Base-by-base conservation (phyloP, 1,139 yeast genomes). In the Entelexis paramagnoliae region DNA sequence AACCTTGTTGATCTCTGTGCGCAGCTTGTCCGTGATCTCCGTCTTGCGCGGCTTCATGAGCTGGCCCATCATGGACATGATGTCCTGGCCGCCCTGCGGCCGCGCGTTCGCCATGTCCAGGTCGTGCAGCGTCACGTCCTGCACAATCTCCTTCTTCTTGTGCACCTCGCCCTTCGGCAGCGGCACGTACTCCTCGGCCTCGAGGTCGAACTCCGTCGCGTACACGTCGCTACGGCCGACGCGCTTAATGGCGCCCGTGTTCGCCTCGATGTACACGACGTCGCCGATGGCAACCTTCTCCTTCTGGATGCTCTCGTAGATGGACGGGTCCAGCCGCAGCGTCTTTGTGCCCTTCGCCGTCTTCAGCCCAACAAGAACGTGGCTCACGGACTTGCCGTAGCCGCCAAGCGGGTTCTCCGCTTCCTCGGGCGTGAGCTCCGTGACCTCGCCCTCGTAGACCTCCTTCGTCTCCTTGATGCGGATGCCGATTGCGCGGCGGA, bases 41-140 rank as follows among this genome's bases (percentile, higher is more conserved):
- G 99, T 91, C 72, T 91, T 91, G 62, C 85, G 83, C 52, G 97
- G 97, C 71, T 89, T 91, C 73, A 91, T 76, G 59, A 91, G 74
- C 71, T 91, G 98, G 43, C 97, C 97, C 98, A 91, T 91, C 95
- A 93, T 87, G 9, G 96, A 87, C 65, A 91, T 77, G 49, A 93
- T 95, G 66, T 91, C 98, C 70, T 93, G 98, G 32, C 98, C 98
- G 59, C 98, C 98, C 70, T 91, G 97, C 14, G 99, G 98, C 63
- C 89, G 79, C 1, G 98, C 89, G 65, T 91, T 91, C 49, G 98
- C 98, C 48, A 87, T 83, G 69, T 91, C 99, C 64, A 91, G 74
- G 66, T 91, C 99, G 66, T 93, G 96, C 61, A 91, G 76, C 1
- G 98, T 87, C 46, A 91, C 96, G 65, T 91, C 98, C 69, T 91